These are phyloP conservation scores for Scleromitrula shiraiana DNA, from an alignment of 2,329 filamentous ascomycete species.

Conservation along the genomic window DNA sequence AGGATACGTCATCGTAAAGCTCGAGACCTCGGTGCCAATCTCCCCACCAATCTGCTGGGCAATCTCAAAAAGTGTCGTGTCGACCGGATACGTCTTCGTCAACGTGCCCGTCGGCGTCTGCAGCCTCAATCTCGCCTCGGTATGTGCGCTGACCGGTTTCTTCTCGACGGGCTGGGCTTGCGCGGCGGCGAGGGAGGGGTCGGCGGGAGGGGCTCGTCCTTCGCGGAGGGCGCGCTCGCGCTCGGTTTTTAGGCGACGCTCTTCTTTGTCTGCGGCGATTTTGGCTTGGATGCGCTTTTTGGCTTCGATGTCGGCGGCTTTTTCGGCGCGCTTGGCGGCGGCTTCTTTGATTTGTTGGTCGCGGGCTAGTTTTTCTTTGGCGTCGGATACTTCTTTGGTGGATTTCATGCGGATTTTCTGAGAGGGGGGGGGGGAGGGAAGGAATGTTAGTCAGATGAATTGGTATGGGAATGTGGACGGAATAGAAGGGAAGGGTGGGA, in stretches of 20 bases:
- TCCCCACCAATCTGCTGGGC: slow-evolving; percentile 68
- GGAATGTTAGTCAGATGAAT: not conserved
- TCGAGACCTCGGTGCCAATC: slow-evolving; percentile 63
- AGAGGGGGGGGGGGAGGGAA: not conserved
- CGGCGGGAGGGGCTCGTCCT: slow-evolving; percentile 48
- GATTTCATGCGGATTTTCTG: slow-evolving; percentile 72
- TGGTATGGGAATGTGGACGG: not conserved
- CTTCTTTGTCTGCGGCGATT: slow-evolving; percentile 91
- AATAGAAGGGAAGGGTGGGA: not conserved
- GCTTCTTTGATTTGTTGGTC: slow-evolving; percentile 93
- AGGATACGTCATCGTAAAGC: slow-evolving; percentile 82
- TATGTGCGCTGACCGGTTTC: slow-evolving; percentile 54
- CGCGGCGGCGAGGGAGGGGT: slow-evolving; percentile 32
- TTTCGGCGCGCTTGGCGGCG: slow-evolving; percentile 78
- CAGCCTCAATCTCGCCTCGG: slow-evolving; percentile 71
- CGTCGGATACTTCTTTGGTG: slow-evolving; percentile 79
- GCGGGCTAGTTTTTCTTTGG: slow-evolving; percentile 79
- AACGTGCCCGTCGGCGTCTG: slow-evolving; percentile 71
- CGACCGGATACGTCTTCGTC: slow-evolving; percentile 79
- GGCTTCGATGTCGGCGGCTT: slow-evolving; percentile 73
- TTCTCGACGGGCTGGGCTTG: slow-evolving; percentile 35
- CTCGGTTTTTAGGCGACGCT: slow-evolving; percentile 77
- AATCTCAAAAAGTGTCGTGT: slow-evolving; percentile 89
- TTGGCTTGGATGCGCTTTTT: slow-evolving; percentile 86
- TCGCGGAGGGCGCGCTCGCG: slow-evolving; percentile 78